phyloP scores from a whole-genome alignment of 768 basidiomycete genomes.

The Scleroderma bovista region DNA sequence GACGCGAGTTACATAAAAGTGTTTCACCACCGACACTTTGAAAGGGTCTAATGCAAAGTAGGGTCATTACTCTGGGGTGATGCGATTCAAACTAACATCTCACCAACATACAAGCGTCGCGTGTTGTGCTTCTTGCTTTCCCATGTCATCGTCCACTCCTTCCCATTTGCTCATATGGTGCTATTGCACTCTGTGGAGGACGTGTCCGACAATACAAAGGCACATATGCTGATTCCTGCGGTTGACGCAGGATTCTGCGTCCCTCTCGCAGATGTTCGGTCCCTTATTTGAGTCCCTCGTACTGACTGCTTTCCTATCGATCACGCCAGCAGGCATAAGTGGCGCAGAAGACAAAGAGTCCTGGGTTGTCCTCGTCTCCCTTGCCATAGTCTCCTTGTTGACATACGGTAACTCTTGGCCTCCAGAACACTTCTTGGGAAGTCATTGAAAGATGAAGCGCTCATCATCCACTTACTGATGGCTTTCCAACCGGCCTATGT shows the following conservation, averaged over 20 bases:
- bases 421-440: conserved; percentile 47
- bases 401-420: conserved; percentile 33
- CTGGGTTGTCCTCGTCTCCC: conserved; percentile 46
- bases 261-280: conserved; percentile 32
- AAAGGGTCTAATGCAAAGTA: conserved; percentile 43
- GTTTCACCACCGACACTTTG: conserved; percentile 57
- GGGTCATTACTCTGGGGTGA: conserved; percentile 27
- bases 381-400: background rate
- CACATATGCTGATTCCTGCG: conserved; percentile 54
- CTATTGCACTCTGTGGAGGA: conserved; percentile 45
- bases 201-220: conserved; percentile 39
- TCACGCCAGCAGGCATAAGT: conserved; percentile 42
- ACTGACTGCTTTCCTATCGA: conserved; percentile 48
- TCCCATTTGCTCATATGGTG: conserved; percentile 41
- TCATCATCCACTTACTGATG: conserved; percentile 50
- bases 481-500: conserved; percentile 41
- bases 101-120: conserved; percentile 58
- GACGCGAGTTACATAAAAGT: conserved; percentile 53
- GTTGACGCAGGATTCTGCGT: conserved; percentile 22
- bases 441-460: conserved; percentile 41
- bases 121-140: conserved; percentile 76
- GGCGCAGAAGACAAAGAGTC: conserved; percentile 30
- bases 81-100: background rate
- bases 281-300: conserved; percentile 31
- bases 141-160: conserved; percentile 58